These are phyloP conservation scores for Talaromyces sp. DNA, from an alignment of 2,329 filamentous ascomycete genomes.

Conservation along the genomic window DNA sequence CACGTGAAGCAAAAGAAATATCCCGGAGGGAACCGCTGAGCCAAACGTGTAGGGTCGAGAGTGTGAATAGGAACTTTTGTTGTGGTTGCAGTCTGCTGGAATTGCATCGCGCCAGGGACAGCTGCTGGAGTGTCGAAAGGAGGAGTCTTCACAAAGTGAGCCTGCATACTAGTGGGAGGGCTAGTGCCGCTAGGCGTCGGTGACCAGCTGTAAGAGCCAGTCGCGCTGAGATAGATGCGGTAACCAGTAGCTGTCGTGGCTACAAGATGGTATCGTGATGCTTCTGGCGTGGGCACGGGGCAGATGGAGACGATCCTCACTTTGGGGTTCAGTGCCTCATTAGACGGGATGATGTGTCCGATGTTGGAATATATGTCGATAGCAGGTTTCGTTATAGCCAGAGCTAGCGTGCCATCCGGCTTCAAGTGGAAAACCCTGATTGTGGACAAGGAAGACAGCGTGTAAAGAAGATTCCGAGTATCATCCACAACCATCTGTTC, in stretches of 20 bases:
- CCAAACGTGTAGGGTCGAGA: constrained; percentile 39
- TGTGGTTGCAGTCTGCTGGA: constrained; percentile 40
- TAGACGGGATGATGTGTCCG: constrained; percentile 73
- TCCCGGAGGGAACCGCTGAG: constrained; percentile 69
- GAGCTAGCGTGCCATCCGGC: constrained; percentile 49
- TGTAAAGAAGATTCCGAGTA: constrained; percentile 81
- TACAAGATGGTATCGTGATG: constrained; percentile 80
- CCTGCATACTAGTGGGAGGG: constrained; percentile 90
- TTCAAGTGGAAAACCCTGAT: constrained; percentile 91
- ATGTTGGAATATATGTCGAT: constrained; percentile 63
- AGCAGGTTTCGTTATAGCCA: constrained; percentile 55
- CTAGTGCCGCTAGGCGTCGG: constrained; percentile 57
- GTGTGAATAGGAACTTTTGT: constrained; percentile 48
- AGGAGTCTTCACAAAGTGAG: constrained; percentile 95
- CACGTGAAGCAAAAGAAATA: constrained; percentile 84
- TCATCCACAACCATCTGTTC: constrained; percentile 83
- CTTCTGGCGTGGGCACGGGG: constrained; percentile 77
- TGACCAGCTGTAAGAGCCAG: constrained; percentile 60
- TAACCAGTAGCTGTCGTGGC: constrained; percentile 87
- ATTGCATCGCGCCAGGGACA: constrained; percentile 25
- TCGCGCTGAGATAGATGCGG: constrained; percentile 86
- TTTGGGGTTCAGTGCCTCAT: constrained; percentile 66
- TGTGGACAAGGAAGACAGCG: constrained; percentile 79
- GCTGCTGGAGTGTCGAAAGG: constrained; percentile 48
- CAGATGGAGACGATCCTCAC: constrained; percentile 79